Percentiles rank a stretch among this genome's conserved stretches.
Evolutionary conservation across 2,329 filamentous ascomycete genomes (phyloP).

Genomic region (Fusarium tupiense): DNA sequence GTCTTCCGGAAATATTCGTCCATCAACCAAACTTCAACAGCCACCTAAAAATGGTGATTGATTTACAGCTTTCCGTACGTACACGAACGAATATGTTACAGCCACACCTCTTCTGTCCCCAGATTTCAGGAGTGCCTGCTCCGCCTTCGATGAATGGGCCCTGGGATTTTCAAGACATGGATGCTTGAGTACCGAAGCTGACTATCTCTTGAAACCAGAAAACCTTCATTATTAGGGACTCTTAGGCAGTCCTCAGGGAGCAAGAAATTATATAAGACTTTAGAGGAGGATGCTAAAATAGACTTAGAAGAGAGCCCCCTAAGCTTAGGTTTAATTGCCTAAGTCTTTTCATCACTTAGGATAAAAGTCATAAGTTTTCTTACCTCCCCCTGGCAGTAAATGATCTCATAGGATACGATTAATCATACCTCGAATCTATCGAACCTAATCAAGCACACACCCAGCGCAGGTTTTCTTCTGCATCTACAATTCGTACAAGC

Average conservation of each 20-base stretch:
- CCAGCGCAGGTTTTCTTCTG: background rate
- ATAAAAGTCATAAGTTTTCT: background rate
- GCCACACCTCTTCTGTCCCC: conserved; percentile 36
- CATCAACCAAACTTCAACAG: conserved; percentile 8
- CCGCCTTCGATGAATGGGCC: conserved; percentile 24
- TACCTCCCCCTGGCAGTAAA: background rate
- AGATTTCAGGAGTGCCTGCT: conserved; percentile 43
- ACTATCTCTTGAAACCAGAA: background rate
- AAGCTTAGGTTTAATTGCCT: background rate
- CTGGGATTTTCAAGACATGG: conserved; percentile 6
- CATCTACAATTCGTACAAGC: background rate
- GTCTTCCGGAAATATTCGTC: conserved; percentile 1
- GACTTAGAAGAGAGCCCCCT: background rate
- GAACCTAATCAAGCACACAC: background rate
- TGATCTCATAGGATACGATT: conserved; percentile 2
- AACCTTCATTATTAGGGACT: background rate
- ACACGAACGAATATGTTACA: conserved; percentile 6
- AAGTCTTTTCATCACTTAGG: background rate
- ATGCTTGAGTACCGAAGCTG: conserved; percentile 21
- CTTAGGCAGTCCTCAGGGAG: background rate
- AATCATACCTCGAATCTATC: background rate
- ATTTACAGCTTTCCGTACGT: background rate
- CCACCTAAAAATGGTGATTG: conserved; percentile 13
- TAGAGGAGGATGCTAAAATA: background rate
- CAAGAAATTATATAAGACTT: background rate